Conservation (phyloP, 1,139 yeast genomes). For the Candida dubliniensis region DNA sequence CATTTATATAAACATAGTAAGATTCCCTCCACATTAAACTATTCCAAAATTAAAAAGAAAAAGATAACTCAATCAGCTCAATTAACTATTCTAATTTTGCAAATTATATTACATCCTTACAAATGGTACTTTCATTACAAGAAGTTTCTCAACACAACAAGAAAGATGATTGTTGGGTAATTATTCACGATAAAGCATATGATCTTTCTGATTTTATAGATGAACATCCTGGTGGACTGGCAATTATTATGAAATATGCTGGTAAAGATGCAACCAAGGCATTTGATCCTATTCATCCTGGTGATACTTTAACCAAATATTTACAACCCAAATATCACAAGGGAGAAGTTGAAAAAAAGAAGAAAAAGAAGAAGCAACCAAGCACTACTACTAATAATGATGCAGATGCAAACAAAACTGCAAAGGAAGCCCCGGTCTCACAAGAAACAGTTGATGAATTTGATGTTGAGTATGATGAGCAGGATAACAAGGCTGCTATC, state of each 20-base stretch:
- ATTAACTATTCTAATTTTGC: no score
- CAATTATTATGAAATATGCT: conserved; percentile 52
- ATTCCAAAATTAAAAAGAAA: background rate
- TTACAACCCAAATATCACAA: conserved; percentile 31
- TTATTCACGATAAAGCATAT: conserved; percentile 51
- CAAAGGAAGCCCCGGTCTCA: background rate
- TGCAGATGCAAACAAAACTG: conserved; percentile 3
- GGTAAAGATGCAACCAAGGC: conserved; percentile 63
- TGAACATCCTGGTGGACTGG: conserved; percentile 58
- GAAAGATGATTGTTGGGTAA: conserved; percentile 54
- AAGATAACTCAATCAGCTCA: no score
- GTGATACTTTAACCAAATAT: conserved; percentile 62
- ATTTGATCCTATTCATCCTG: conserved; percentile 79
- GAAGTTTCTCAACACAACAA: conserved; percentile 41
- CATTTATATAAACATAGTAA: background rate
- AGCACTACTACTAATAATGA: background rate
- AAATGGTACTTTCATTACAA: conserved; percentile 23
- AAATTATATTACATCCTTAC: conserved; percentile 20
- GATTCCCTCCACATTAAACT: background rate
- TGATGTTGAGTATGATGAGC: conserved; percentile 50
- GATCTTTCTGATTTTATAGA: conserved; percentile 50
- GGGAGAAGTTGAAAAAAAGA: conserved; percentile 32
- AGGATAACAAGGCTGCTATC: conserved; percentile 34
- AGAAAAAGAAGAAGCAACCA: conserved; percentile 12
- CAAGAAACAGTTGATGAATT: conserved; percentile 37